phyloP scores from a whole-genome alignment of 177 flowering plant species.

The Telopea speciosissima region DNA sequence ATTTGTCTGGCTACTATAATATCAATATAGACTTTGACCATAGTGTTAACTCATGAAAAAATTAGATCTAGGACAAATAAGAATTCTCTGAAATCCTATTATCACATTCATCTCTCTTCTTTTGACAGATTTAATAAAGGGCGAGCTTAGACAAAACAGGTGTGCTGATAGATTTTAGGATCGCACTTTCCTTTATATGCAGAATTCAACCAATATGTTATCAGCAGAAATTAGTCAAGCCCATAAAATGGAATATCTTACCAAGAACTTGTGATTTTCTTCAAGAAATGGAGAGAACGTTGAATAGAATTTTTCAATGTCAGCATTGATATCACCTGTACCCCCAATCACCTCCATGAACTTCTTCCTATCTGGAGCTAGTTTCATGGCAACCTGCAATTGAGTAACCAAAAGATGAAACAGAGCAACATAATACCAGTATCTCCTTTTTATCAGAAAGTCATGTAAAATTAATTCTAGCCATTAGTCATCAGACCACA shows the following conservation, averaged over 20 bases:
- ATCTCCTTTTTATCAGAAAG: background rate
- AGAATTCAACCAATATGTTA: background rate
- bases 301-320: constrained; percentile 67
- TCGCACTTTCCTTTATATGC: background rate
- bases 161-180: no score
- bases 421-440: background rate
- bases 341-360: constrained; percentile 76
- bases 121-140: no score
- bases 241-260: constrained; percentile 22
- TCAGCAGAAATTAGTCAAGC: background rate
- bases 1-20: no score
- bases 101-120: background rate
- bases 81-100: background rate
- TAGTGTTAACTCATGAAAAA: background rate
- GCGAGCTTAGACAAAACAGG: background rate
- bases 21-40: background rate
- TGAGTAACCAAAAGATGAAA: constrained; percentile 1
- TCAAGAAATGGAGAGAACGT: constrained; percentile 60
- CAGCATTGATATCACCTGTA: constrained; percentile 48
- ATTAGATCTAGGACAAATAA: no score
- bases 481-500: background rate
- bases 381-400: constrained; percentile 77
- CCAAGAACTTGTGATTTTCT: constrained; percentile 90
- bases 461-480: background rate
- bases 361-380: constrained; percentile 92